Base-by-base conservation (phyloP, 2,329 filamentous ascomycete species). In the Calonectria montana region DNA sequence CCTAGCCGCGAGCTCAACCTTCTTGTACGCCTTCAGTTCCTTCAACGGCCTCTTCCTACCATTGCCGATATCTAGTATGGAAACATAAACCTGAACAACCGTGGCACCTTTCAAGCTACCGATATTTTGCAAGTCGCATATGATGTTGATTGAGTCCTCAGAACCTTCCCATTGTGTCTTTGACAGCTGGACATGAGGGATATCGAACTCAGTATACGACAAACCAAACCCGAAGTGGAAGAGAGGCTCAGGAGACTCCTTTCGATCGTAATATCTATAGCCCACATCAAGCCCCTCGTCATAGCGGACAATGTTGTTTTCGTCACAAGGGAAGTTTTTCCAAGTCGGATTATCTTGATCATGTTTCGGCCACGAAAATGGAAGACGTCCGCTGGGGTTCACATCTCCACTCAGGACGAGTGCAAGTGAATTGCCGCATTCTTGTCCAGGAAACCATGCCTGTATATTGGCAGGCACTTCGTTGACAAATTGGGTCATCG, bases 361-460 rank as follows among this genome's bases (percentile, higher is more conserved):
- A 9, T 27, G 39, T n/a, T 64, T 71, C 5, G 69, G 69, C 69
- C 69, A 71, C 1, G 69, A 65, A n/a, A 71, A 39, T 3, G 69
- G 69, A 16, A 71, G 39, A 3, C 47, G 62, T 2, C 69, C 69
- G 23, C 57, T 47, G 10, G 91, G 91, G 74, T 91, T 92, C 65
- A 90, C 85, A 57, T 88, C 85, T 48, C 91, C 91, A 67, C 91
- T 89, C 16, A 93, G 83, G 0, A 93, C 87, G 73, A 93, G 91
- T 4, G 90, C 90, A 67, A 93, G 89, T 2, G 90, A 90, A 74
- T 93, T 91, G 3, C 91, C 91, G 41, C 88, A 88, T 81, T 93
- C 91, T 77, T 93, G 91, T 7, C 91, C 91, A 68, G 91, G 90
- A 77, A 92, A 93, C 91, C 91, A 93, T 16, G 89, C 88, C 78